These are phyloP conservation scores for Fraxinus xanthoxyloides DNA, from an alignment of 305 asterid species.

Conservation along the genomic window DNA sequence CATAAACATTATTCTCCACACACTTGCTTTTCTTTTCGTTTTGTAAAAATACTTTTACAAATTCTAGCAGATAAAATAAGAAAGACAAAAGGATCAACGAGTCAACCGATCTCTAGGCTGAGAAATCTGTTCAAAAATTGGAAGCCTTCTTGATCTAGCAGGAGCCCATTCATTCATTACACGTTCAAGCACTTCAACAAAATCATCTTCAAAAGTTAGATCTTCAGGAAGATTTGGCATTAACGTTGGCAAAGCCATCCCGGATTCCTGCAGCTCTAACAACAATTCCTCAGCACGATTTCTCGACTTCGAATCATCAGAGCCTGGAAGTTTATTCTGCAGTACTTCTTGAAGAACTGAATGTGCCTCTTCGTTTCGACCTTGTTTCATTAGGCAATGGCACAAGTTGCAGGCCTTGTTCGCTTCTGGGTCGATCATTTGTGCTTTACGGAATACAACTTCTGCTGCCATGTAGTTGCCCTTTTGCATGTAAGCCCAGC, in stretches of 20 bases:
- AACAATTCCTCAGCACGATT: slow-evolving; percentile 29
- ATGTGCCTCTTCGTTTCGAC: slow-evolving; percentile 37
- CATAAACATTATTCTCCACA: neutral
- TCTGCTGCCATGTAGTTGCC: slow-evolving; percentile 35
- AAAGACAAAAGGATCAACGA: slow-evolving; percentile 13
- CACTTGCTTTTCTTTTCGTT: no score
- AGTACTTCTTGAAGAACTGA: slow-evolving; percentile 24
- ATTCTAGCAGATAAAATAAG: neutral
- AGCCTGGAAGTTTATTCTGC: neutral
- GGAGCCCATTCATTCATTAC: slow-evolving; percentile 37
- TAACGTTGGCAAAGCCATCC: neutral
- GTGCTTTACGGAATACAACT: slow-evolving; percentile 40
- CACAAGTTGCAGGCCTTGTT: slow-evolving; percentile 42
- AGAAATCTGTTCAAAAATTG: slow-evolving; percentile 45
- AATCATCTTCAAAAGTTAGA: slow-evolving; percentile 23
- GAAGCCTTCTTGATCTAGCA: slow-evolving; percentile 42
- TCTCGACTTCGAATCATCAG: neutral
- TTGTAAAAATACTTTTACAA: neutral
- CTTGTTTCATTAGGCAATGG: slow-evolving; percentile 33
- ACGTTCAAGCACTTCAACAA: slow-evolving; percentile 29
- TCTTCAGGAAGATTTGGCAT: neutral
- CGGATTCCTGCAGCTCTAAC: slow-evolving; percentile 21
- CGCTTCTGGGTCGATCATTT: slow-evolving; percentile 40
- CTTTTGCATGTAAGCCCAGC: slow-evolving; percentile 47
- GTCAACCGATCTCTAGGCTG: slow-evolving; percentile 35